Evolutionary conservation across 108 stramenopile species (phyloP).

Genomic region (Epithemia pelagica): DNA sequence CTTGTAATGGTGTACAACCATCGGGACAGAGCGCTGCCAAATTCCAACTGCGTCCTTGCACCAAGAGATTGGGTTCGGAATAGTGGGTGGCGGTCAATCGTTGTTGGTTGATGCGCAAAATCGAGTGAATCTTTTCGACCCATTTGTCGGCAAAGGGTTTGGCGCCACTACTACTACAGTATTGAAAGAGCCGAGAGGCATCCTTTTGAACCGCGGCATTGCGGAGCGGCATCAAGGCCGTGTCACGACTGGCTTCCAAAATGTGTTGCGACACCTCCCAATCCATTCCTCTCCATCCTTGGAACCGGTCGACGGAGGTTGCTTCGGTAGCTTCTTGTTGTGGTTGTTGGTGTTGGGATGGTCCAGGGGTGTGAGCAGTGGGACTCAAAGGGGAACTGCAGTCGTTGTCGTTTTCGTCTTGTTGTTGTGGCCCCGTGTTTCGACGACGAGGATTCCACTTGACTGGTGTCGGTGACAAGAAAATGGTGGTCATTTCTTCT

Average conservation of each 20-base stretch:
- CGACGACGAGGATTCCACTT: background rate
- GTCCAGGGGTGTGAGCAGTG: background rate
- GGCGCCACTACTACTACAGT: conserved; percentile 30
- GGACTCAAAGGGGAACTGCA: background rate
- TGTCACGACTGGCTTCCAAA: conserved; percentile 13
- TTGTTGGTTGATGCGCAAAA: background rate
- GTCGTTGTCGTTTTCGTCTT: conserved; percentile 6
- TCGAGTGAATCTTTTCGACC: background rate
- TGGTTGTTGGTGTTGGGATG: background rate
- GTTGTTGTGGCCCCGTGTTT: background rate
- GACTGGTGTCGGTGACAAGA: background rate
- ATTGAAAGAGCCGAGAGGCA: conserved; percentile 26
- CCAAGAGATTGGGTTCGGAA: background rate
- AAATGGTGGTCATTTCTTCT: background rate
- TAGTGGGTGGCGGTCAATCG: background rate
- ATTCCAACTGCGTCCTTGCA: conserved; percentile 25
- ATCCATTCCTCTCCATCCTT: background rate
- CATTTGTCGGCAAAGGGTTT: background rate
- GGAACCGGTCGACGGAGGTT: conserved; percentile 13
- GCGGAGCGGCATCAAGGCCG: conserved; percentile 8
- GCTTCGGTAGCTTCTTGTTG: conserved; percentile 1
- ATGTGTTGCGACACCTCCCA: no score
- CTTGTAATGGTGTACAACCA: conserved; percentile 72
- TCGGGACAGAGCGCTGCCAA: conserved; percentile 53
- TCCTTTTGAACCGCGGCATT: conserved; percentile 32